phyloP scores from a whole-genome alignment of 2,329 filamentous ascomycete species.

The Neonectria hederae region DNA sequence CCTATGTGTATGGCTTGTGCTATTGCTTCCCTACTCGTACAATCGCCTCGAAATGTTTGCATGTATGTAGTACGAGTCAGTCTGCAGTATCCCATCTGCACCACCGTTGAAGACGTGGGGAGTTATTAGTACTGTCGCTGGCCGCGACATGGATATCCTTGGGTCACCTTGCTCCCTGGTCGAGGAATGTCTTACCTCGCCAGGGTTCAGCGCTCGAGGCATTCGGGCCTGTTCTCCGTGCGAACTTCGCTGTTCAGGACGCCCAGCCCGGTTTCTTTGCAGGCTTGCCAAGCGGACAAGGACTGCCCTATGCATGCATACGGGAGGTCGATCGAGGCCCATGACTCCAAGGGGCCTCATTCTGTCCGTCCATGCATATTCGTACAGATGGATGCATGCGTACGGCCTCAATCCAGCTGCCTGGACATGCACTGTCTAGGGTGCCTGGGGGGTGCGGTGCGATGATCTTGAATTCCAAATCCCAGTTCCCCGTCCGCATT shows the following conservation, averaged over 20 bases:
- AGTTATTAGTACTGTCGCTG: not conserved
- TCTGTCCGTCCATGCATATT: not conserved
- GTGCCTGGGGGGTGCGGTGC: not conserved
- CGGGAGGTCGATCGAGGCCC: slow-evolving; percentile 10
- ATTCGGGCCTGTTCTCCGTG: slow-evolving; percentile 21
- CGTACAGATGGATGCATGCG: too few species aligned
- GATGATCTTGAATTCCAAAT: not conserved
- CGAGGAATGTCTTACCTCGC: not conserved
- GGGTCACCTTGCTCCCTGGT: not conserved
- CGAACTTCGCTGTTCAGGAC: not conserved
- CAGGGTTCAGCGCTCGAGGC: slow-evolving; percentile 15
- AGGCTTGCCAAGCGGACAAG: not conserved
- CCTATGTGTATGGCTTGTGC: not conserved
- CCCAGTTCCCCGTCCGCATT: slow-evolving; percentile 1
- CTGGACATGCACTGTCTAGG: not conserved
- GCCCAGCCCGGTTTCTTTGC: too few species aligned
- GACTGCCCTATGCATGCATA: slow-evolving; percentile 13
- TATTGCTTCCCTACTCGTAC: not conserved
- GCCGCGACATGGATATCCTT: not conserved
- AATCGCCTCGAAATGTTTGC: not conserved
- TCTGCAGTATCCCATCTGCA: not conserved
- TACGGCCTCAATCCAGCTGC: not conserved
- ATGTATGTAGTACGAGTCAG: not conserved
- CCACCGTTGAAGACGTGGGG: slow-evolving; percentile 18
- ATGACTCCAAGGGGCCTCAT: not conserved